These are phyloP conservation scores for Chrysanthemum seticuspe DNA, from an alignment of 129 eudicot species.

Conservation along the genomic window DNA sequence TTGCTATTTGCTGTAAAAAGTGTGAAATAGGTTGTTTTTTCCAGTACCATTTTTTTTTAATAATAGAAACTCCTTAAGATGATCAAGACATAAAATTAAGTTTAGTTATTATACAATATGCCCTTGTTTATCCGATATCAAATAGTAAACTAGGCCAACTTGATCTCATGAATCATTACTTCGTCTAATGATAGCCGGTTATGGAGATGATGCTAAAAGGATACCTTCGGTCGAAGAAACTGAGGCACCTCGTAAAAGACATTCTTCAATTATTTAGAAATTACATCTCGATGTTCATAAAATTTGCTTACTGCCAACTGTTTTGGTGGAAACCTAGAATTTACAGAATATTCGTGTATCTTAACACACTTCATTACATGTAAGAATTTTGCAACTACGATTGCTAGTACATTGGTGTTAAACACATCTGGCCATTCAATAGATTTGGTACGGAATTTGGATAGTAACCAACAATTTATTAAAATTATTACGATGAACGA, in stretches of 20 bases:
- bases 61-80: too few species aligned
- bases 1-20: too few species aligned
- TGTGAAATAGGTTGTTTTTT: too few species aligned
- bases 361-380: slow-evolving; percentile 8
- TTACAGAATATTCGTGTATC: slow-evolving; percentile 9
- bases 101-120: background rate
- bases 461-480: too few species aligned
- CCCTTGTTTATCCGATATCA: background rate
- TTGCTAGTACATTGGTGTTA: too few species aligned
- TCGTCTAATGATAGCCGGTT: slow-evolving; percentile 34
- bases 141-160: background rate
- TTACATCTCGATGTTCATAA: slow-evolving; percentile 15
- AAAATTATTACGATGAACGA: too few species aligned
- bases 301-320: slow-evolving; percentile 20
- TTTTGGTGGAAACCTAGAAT: slow-evolving; percentile 27
- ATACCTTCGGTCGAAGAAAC: slow-evolving; percentile 18
- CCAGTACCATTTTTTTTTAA: too few species aligned
- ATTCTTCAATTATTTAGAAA: slow-evolving; percentile 26
- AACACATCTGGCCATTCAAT: too few species aligned
- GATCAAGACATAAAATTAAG: too few species aligned
- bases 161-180: background rate
- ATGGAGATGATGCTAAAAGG: slow-evolving; percentile 55
- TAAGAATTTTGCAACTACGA: slow-evolving; percentile 15
- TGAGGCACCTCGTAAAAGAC: background rate
- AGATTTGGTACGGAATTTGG: too few species aligned